Percentiles rank a stretch among this genome's conserved stretches.
phyloP scores from a whole-genome alignment of 768 basidiomycete genomes.

The Termitomyces eurrhizus region DNA sequence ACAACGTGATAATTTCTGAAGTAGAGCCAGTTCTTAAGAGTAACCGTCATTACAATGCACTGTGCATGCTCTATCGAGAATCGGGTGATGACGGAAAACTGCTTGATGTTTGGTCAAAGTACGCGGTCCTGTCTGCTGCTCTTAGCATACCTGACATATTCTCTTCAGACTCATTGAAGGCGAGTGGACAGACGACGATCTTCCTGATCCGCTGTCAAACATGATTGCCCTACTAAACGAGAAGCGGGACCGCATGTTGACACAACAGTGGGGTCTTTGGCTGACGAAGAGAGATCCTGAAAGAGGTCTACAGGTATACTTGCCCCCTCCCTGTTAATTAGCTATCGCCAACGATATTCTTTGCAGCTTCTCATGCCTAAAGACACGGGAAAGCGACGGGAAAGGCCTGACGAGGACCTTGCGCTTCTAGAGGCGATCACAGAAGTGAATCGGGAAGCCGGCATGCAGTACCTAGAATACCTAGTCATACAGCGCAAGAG shows the following conservation, averaged over 20 bases:
- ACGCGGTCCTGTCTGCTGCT: slow-evolving; percentile 21
- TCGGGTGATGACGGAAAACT: slow-evolving; percentile 57
- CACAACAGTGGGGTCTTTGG: slow-evolving; percentile 81
- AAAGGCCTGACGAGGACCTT: slow-evolving; percentile 60
- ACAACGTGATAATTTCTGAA: slow-evolving; percentile 55
- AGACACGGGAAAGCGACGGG: slow-evolving; percentile 50
- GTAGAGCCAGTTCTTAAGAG: slow-evolving; percentile 53
- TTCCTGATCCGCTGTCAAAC: slow-evolving; percentile 58
- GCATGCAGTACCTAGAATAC: slow-evolving; percentile 73
- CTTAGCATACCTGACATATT: not conserved
- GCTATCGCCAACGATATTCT: slow-evolving; percentile 1
- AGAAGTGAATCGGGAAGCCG: slow-evolving; percentile 55
- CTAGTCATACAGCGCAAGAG: slow-evolving; percentile 69
- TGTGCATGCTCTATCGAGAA: slow-evolving; percentile 59
- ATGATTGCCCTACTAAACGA: slow-evolving; percentile 55
- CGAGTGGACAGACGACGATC: slow-evolving; percentile 57
- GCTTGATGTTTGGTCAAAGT: slow-evolving; percentile 68
- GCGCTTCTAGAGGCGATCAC: slow-evolving; percentile 52
- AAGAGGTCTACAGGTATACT: slow-evolving; percentile 64
- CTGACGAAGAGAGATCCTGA: slow-evolving; percentile 65
- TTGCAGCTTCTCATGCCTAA: slow-evolving; percentile 57
- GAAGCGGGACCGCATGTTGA: slow-evolving; percentile 55
- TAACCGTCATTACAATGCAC: slow-evolving; percentile 53
- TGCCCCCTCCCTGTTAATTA: not conserved
- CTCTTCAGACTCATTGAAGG: slow-evolving; percentile 58